Base-by-base conservation (phyloP, 1,284 basidiomycete genomes). In the Vanrija sp. region DNA sequence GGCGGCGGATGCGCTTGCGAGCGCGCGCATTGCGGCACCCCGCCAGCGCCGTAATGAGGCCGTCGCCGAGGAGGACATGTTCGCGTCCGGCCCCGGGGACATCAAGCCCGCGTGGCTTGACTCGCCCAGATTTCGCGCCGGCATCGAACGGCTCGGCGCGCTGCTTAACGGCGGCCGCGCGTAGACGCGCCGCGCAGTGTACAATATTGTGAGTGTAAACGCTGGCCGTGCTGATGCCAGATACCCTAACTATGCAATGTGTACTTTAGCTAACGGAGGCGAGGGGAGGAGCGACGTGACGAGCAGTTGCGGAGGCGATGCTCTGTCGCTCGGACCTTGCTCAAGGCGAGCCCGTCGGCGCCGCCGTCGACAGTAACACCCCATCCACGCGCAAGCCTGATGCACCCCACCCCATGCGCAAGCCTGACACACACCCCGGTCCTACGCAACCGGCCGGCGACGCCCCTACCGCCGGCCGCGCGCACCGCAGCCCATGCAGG, bases 81-180 rank as follows among this genome's bases (percentile, higher is more conserved):
- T 75, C 54, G 57, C 50, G 3, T 54, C 62, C 4, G 64, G 58
- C 12, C 71, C 73, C 0, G 71, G 68, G 25, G 73, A 73, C 38
- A 63, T 75, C 29, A 46, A 59, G 45, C 51, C 62, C 12, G 66
- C 66, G 19, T 65, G 65, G 68, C 56, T 77, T 18, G 55, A 60
- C 23, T 72, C 67, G 51, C 23, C 43, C 18, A 54, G 51, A 51
- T 75, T 75, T 52, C 60, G 62, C n/a, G 23, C 43, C 1, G 73
- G 73, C 6, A 68, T 75, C 1, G 60, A 60, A 42, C 47, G 57
- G 42, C 58, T 77, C 39, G 75, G 74, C 3, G 61, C 64, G 54
- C 46, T 75, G 54, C 49, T 77, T 23, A 65, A 61, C 45, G 66
- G 69, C 6, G 61, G 58, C 6, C 51, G 66, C 25, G 42, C 43